Percentiles rank a stretch among this genome's conserved stretches.
These are phyloP conservation scores for Neurospora sp. DNA, from an alignment of 495 filamentous ascomycete genomes.

Conservation along the genomic window DNA sequence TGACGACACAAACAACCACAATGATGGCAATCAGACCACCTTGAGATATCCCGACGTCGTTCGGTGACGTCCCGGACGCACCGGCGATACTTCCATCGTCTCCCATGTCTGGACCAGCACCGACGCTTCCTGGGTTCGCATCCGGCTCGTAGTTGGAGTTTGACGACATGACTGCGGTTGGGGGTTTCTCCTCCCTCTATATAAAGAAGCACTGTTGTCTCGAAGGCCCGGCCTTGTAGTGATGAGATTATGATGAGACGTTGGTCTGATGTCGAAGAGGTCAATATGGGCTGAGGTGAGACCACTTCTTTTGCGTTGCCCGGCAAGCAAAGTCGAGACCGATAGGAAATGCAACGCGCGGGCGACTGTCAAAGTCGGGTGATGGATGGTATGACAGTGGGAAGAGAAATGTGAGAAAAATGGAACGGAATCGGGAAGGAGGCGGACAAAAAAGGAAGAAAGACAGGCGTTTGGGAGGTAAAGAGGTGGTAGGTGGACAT, in stretches of 20 bases:
- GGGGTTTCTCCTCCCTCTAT: neutral
- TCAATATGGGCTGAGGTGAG: neutral
- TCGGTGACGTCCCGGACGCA: constrained; percentile 41
- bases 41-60: constrained; percentile 42
- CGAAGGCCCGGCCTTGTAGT: neutral
- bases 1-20: constrained; percentile 47
- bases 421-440: neutral
- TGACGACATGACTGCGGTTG: neutral
- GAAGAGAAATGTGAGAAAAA: neutral
- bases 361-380: neutral
- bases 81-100: constrained; percentile 39
- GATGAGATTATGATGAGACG: neutral
- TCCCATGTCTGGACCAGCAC: constrained; percentile 12
- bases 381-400: neutral
- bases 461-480: neutral
- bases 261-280: neutral
- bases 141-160: constrained; percentile 10
- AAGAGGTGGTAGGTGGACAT: neutral
- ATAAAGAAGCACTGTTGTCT: neutral
- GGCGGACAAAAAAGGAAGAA: neutral
- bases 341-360: neutral
- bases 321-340: neutral
- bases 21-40: constrained; percentile 54
- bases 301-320: neutral
- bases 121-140: neutral